phyloP scores from a whole-genome alignment of 345 rosid species.

The Brassica cretica region DNA sequence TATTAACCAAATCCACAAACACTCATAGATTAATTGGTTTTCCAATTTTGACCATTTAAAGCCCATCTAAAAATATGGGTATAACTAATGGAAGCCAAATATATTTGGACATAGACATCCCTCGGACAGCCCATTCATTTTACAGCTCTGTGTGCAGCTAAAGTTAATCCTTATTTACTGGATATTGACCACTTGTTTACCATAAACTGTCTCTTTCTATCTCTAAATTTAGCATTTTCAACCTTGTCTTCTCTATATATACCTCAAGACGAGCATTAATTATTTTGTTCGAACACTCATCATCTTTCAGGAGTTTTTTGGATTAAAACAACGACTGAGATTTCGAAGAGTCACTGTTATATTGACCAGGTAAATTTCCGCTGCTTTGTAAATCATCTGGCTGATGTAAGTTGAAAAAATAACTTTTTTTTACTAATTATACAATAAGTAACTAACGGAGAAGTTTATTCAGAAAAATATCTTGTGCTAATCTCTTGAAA shows the following conservation, averaged over 20 bases:
- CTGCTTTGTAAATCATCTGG: not conserved
- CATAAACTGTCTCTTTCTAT: constrained; percentile 15
- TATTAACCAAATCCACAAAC: too few species aligned
- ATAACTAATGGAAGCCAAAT: too few species aligned
- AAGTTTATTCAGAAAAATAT: not conserved
- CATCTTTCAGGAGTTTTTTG: not conserved
- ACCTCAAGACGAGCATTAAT: not conserved
- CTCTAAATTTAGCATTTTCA: constrained; percentile 23
- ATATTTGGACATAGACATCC: too few species aligned
- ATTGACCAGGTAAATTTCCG: constrained; percentile 1
- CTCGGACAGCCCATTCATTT: too few species aligned
- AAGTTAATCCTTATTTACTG: constrained; percentile 16
- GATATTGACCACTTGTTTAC: constrained; percentile 22
- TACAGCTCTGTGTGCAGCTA: constrained; percentile 3
- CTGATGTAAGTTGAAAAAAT: not conserved
- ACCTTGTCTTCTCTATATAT: not conserved
- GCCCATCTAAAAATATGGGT: too few species aligned
- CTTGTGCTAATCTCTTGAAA: not conserved
- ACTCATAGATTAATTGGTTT: too few species aligned
- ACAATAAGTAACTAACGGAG: not conserved
- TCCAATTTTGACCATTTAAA: too few species aligned
- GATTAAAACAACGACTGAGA: not conserved
- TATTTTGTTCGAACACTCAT: not conserved
- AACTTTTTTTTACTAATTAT: too few species aligned
- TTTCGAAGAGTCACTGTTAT: not conserved